Conservation (phyloP, 2,329 filamentous ascomycete genomes). For the Cladophialophora psammophila region DNA sequence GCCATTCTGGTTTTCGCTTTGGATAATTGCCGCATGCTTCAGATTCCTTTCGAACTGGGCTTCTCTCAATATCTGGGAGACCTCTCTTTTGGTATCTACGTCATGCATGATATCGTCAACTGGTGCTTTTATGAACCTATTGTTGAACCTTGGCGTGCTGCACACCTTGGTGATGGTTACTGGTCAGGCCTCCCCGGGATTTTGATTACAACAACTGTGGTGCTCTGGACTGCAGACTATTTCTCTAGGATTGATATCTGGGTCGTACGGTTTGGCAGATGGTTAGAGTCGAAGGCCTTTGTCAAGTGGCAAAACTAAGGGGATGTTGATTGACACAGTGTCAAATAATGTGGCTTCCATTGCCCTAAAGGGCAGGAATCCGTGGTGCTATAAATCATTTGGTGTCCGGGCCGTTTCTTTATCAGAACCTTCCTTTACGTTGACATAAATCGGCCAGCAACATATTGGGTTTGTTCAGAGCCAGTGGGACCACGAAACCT, state of each 20-base stretch:
- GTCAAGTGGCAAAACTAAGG: conserved; percentile 26
- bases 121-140: conserved; percentile 25
- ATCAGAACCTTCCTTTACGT: no score
- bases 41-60: conserved; percentile 52
- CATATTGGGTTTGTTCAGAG: no score
- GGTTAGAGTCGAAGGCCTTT: conserved; percentile 26
- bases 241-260: conserved; percentile 32
- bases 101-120: conserved; percentile 47
- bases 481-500: no score
- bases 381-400: background rate
- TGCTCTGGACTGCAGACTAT: conserved; percentile 33
- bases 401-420: background rate
- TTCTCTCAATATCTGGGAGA: conserved; percentile 56
- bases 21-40: conserved; percentile 51
- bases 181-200: conserved; percentile 31
- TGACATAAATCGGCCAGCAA: no score
- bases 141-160: conserved; percentile 24
- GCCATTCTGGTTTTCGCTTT: conserved; percentile 52
- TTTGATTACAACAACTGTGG: conserved; percentile 23
- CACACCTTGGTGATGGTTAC: conserved; percentile 29
- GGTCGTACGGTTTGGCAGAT: conserved; percentile 25
- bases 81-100: conserved; percentile 56
- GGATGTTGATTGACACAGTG: background rate
- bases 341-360: background rate
- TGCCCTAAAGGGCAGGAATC: background rate